phyloP scores from a whole-genome alignment of 768 basidiomycete species.

The Chlorophyllum brunneum region DNA sequence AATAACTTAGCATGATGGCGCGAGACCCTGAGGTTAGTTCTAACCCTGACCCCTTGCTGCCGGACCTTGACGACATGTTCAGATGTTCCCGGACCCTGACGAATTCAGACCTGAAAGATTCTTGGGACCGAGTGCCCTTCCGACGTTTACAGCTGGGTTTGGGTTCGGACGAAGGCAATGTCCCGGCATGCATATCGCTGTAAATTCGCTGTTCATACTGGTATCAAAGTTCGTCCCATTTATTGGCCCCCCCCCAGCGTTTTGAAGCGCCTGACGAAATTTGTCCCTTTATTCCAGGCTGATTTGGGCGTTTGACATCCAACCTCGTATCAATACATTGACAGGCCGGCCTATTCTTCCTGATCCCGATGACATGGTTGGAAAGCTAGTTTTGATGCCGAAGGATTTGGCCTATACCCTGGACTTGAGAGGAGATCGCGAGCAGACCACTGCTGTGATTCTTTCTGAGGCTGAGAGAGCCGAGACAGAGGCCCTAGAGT shows the following conservation, averaged over 20 bases:
- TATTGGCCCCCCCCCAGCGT: no score
- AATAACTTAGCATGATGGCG: slow-evolving; percentile 18
- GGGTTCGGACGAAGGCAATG: slow-evolving; percentile 25
- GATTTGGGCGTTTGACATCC: slow-evolving; percentile 21
- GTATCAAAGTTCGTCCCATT: slow-evolving; percentile 15
- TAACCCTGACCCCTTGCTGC: slow-evolving; percentile 11
- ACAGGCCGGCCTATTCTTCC: slow-evolving; percentile 15
- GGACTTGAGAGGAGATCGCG: neutral
- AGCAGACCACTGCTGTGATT: slow-evolving; percentile 9
- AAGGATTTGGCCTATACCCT: slow-evolving; percentile 15
- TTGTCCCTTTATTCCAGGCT: slow-evolving; percentile 13
- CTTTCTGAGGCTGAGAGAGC: slow-evolving; percentile 9
- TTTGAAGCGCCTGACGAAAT: no score
- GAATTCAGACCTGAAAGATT: slow-evolving; percentile 21
- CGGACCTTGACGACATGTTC: slow-evolving; percentile 12
- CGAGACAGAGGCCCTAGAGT: slow-evolving; percentile 8
- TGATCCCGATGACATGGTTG: slow-evolving; percentile 15
- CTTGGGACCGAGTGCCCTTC: slow-evolving; percentile 14
- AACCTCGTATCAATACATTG: slow-evolving; percentile 10
- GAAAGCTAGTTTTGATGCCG: slow-evolving; percentile 18
- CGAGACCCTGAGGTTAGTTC: slow-evolving; percentile 16
- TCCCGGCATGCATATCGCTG: slow-evolving; percentile 23
- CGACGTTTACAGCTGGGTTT: slow-evolving; percentile 25
- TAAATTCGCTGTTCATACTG: slow-evolving; percentile 22
- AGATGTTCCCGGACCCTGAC: slow-evolving; percentile 20